phyloP scores from a whole-genome alignment of 2,329 filamentous ascomycete genomes.

The Fusarium pseudonygamai region DNA sequence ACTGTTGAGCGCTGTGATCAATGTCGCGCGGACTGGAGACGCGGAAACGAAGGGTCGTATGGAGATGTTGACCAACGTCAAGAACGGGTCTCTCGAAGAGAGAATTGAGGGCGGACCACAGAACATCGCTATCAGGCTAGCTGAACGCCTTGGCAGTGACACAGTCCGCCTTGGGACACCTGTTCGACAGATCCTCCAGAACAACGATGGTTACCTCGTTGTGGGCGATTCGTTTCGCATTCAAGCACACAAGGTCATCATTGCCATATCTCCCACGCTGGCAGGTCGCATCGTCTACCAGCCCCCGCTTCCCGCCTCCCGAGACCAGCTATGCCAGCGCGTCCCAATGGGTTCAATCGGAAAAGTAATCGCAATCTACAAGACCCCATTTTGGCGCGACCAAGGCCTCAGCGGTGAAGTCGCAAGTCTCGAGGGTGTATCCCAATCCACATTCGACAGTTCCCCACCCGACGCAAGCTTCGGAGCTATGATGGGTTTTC shows the following conservation, averaged over 20 bases:
- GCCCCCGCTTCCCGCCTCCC: fast-evolving
- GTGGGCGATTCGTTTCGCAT: neutral
- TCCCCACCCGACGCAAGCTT: neutral
- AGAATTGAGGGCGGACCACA: neutral
- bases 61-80: neutral
- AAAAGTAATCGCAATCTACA: neutral
- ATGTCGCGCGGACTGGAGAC: too few species aligned
- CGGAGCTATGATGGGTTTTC: neutral
- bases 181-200: neutral
- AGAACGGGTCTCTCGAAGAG: neutral
- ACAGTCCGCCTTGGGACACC: neutral
- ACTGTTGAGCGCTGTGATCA: neutral
- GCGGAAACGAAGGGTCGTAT: neutral
- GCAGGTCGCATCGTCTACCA: neutral
- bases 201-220: fast-evolving
- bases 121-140: neutral
- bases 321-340: neutral
- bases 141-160: neutral
- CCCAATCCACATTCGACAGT: neutral
- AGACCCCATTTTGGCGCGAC: neutral
- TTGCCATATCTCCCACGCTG: fast-evolving
- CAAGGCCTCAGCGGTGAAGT: neutral
- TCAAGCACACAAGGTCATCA: neutral
- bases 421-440: neutral
- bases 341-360: neutral